Conservation (phyloP, 352 stramenopile species). For the Peronospora tabacina region DNA sequence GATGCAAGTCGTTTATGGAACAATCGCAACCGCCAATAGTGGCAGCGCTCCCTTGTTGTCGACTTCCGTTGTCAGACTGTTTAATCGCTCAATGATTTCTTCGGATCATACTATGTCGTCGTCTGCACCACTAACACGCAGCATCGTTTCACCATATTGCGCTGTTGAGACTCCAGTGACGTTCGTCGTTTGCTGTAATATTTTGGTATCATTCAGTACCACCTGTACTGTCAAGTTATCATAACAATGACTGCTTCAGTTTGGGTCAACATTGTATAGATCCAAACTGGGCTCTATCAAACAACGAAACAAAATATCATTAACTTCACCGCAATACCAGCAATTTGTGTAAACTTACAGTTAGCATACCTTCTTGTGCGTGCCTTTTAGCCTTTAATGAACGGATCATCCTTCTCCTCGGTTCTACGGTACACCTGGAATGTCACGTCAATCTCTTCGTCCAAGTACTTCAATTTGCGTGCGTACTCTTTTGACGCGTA, state of each 20-base stretch:
- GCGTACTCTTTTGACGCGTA: constrained; percentile 42
- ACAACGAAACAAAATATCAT: neutral
- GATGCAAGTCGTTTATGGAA: too few relatives aligned
- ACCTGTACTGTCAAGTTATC: too few relatives aligned
- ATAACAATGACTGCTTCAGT: too few relatives aligned
- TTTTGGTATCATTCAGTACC: too few relatives aligned
- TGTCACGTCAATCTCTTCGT: constrained; percentile 62
- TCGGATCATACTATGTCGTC: constrained; percentile 46
- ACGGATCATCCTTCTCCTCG: constrained; percentile 69
- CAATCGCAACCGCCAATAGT: too few relatives aligned
- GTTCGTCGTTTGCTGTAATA: constrained; percentile 9
- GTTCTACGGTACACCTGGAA: constrained; percentile 57
- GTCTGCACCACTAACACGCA: constrained; percentile 47
- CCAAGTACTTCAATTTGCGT: constrained; percentile 51
- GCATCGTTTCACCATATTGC: constrained; percentile 39
- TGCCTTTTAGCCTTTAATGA: constrained; percentile 59
- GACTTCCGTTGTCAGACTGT: constrained; percentile 15
- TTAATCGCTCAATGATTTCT: constrained; percentile 61
- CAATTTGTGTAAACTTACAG: neutral
- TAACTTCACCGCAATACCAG: constrained; percentile 1
- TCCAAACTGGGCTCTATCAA: too few relatives aligned
- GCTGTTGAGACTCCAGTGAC: constrained; percentile 11
- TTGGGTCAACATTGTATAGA: constrained; percentile 6
- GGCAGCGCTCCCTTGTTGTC: too few relatives aligned
- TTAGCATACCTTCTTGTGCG: constrained; percentile 51